Base-by-base conservation (phyloP, 208 protist species). In the Acanthamoeba triangularis region DNA sequence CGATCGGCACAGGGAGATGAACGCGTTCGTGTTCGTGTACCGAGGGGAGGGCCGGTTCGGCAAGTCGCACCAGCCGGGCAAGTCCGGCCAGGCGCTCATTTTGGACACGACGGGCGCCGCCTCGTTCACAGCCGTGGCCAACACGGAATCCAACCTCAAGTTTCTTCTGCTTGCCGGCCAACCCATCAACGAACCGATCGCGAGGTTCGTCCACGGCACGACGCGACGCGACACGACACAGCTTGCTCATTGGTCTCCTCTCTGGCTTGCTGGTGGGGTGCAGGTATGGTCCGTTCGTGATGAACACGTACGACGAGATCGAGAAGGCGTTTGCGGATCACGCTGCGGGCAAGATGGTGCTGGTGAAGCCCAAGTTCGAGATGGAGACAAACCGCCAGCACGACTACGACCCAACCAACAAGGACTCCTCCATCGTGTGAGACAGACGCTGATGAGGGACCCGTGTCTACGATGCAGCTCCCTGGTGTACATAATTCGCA, bases 251-350 rank as follows among this genome's bases (percentile, higher is more conserved):
- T 35, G 30, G 25, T n/a, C 25, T n/a, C 25, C 28, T 67, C 13
- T n/a, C 3, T n/a, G 28, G 28, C 6, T 20, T 65, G 23, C 23
- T 65, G 2, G 23, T 30, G 59, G 25, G n/a, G 59, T 30, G 35
- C 65, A 93, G 87, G 96, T 97, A 99, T 88, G 99, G 99, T 23
- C 99, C 99, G 23, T 99, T 99, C 94, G 98, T 99, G 74, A 99
- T 99, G 98, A 99, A 98, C 97, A 99, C 98, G 30, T 76, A 97
- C 49, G 96, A 98, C 65, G 98, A 99, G 96, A 98, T 99, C 95
- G 6, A 95, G 85, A 96, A 99, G 95, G 98, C 98, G 47, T 98
- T 99, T 67, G 67, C 49, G 5, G 98, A 99, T 96, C 99, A 98
- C 87, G 80, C 96, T 23, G 76, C 7, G 3, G 97, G 97, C 41